Conservation (phyloP, 352 stramenopile species). For the Aphanomyces stellatus region DNA sequence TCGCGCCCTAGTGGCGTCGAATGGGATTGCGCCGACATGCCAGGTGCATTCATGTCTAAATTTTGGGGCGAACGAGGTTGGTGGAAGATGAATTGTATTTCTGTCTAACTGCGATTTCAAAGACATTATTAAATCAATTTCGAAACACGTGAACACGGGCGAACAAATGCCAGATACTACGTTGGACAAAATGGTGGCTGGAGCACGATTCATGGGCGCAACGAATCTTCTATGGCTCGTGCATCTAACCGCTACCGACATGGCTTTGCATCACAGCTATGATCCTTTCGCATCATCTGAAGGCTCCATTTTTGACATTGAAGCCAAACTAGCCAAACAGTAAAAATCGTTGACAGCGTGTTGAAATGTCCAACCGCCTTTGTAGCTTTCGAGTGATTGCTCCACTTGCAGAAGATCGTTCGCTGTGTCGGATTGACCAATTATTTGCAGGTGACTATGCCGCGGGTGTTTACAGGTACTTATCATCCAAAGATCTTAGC, state of each 20-base stretch:
- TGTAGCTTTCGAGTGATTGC: conserved; percentile 73
- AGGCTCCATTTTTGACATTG: neutral
- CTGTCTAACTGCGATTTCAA: too few relatives aligned
- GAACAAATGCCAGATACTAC: conserved; percentile 89
- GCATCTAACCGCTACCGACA: neutral
- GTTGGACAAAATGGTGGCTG: conserved; percentile 93
- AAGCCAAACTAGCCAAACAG: neutral
- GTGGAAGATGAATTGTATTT: neutral
- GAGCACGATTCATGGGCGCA: conserved; percentile 90
- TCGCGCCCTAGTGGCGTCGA: conserved; percentile 96
- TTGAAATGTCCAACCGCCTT: neutral
- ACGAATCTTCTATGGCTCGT: neutral
- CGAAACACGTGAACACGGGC: conserved; percentile 73
- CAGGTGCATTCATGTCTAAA: conserved; percentile 99
- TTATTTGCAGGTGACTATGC: conserved; percentile 97
- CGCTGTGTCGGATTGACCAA: conserved; percentile 95
- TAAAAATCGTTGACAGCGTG: neutral
- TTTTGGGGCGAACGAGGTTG: conserved; percentile 91
- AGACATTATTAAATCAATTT: conserved; percentile 34
- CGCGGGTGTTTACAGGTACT: conserved; percentile 93
- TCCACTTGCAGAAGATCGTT: conserved; percentile 91
- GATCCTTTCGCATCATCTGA: neutral
- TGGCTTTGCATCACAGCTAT: neutral
- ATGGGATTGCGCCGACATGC: conserved; percentile 97
- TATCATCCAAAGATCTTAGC: neutral